Percentiles rank a stretch among this genome's conserved stretches.
Evolutionary conservation across 148 eudicot species (phyloP).

Genomic region (Limonium bicolor): DNA sequence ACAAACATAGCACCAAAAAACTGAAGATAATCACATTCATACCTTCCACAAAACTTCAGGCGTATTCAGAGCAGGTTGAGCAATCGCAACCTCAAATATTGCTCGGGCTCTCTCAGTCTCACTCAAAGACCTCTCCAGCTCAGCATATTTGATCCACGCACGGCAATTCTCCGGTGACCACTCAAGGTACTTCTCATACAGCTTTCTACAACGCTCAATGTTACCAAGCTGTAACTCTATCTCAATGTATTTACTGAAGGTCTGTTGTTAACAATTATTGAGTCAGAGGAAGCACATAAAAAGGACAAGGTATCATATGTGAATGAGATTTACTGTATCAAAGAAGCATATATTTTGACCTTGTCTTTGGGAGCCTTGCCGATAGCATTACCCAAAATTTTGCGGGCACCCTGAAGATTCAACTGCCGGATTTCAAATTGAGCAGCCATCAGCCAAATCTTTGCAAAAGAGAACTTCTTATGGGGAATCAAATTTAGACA

Average conservation of each 20-base stretch:
- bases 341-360: conserved; percentile 14
- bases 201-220: conserved; percentile 68
- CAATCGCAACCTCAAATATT: conserved; percentile 82
- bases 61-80: conserved; percentile 86
- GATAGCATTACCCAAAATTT: conserved; percentile 71
- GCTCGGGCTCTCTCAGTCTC: conserved; percentile 86
- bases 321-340: no score
- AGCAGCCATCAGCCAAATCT: conserved; percentile 83
- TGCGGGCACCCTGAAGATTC: conserved; percentile 55
- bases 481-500: conserved; percentile 44
- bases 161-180: conserved; percentile 87
- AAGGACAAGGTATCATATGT: no score
- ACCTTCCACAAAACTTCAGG: conserved; percentile 94
- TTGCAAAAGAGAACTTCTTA: conserved; percentile 78
- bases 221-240: conserved; percentile 75
- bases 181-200: conserved; percentile 77
- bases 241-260: conserved; percentile 88
- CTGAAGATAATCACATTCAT: no score
- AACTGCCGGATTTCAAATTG: conserved; percentile 80
- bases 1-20: not conserved
- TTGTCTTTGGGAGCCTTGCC: conserved; percentile 91
- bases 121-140: conserved; percentile 68
- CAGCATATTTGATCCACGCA: conserved; percentile 89
- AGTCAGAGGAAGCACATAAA: no score
- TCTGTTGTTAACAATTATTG: no score